phyloP scores from a whole-genome alignment of 352 stramenopile species.

The Pythium volutum region DNA sequence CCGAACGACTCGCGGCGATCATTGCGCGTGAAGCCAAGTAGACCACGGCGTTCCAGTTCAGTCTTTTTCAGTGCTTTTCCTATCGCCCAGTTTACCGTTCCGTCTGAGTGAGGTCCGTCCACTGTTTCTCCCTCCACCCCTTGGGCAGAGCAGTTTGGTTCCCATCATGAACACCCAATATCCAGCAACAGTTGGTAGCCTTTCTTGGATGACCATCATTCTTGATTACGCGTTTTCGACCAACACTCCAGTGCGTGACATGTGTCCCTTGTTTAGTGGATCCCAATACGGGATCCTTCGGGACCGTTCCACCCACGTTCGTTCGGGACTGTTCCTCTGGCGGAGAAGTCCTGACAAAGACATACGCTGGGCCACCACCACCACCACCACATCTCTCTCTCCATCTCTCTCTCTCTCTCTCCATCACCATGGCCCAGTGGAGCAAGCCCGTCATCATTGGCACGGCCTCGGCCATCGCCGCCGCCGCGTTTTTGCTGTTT shows the following conservation, averaged over 20 bases:
- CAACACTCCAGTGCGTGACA: background rate
- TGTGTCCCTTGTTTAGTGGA: constrained; percentile 7
- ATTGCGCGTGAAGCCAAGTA: too few relatives aligned
- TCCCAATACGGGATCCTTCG: constrained; percentile 25
- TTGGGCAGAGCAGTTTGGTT: too few relatives aligned
- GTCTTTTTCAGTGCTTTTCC: too few relatives aligned
- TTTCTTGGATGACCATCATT: background rate
- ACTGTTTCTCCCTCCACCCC: too few relatives aligned
- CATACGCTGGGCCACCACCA: constrained; percentile 14
- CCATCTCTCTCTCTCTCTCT: background rate
- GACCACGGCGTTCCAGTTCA: too few relatives aligned
- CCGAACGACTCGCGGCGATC: too few relatives aligned
- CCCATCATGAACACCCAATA: background rate
- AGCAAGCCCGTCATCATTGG: constrained; percentile 79
- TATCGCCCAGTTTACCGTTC: too few relatives aligned
- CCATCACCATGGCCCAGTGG: constrained; percentile 59
- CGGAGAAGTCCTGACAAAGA: constrained; percentile 25
- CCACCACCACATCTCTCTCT: background rate
- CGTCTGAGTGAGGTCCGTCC: too few relatives aligned
- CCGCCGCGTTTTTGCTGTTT: constrained; percentile 53
- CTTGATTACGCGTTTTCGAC: background rate
- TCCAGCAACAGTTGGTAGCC: too few relatives aligned
- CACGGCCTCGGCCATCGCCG: constrained; percentile 64
- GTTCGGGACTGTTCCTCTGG: constrained; percentile 20
- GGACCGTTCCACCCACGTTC: constrained; percentile 10